Evolutionary conservation across 2,329 filamentous ascomycete species (phyloP), one percentile per base, ranked within the genome.

Genomic region (Nannizziopsis barbatae): DNA sequence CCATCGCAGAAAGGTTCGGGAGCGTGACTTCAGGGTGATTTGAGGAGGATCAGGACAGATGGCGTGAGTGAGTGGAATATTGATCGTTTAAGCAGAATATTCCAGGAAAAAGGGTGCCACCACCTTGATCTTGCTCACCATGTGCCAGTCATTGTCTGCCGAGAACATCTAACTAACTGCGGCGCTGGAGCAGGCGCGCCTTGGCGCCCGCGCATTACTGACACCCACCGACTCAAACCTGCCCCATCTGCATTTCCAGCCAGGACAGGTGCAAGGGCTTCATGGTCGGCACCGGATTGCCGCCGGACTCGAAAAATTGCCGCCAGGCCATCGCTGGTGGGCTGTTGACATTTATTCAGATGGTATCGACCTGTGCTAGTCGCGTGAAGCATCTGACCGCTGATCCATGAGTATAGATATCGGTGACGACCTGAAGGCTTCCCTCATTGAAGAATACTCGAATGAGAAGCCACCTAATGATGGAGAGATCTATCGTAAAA

Each of bases 401-500:
- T n/a, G 39, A 42, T 10, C 22, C 14, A 5, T n/a, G 14, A 10
- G 15, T 30, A 42, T 46, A 62, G 59, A 61, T 53, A 54, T 58
- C 10, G 55, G 55, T 40, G 38, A 35, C 27, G 52, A 58, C 42
- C 55, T 64, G 31, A 50, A 51, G 38, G 56, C 44, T 18, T 30
- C 55, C 9, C 54, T 63, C 12, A 50, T 56, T 22, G 55, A 64
- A 41, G 60, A 62, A 56, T 63, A 63, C 51, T 44, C 55, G 5
- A 61, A 61, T 33, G 50, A 62, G 49, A 55, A 57, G 41, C 50
- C 49, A 10, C 55, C 57, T 15, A 58, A 41, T 36, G 52, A 62
- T 52, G 55, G 59, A 22, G 53, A 62, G 49, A 55, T 64, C 17
- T 64, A 61, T 52, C 53, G 55, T n/a, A 62, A 63, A 54, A 57